A percentile compares a stretch with the other conserved stretches of the same genome.
These are phyloP conservation scores for Neonectria magnoliae DNA, from an alignment of 2,329 filamentous ascomycete species.

Conservation along the genomic window DNA sequence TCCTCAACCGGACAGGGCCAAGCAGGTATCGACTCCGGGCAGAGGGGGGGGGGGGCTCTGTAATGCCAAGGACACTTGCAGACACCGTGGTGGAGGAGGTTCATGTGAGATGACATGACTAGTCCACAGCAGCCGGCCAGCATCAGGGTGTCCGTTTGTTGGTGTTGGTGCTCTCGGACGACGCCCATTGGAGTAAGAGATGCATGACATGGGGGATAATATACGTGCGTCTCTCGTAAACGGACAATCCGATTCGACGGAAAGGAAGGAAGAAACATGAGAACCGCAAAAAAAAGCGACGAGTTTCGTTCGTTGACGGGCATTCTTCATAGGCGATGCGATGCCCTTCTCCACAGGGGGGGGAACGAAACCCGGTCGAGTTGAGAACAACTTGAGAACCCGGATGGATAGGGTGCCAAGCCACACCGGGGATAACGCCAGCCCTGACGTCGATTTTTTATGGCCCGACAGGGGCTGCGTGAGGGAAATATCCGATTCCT, in stretches of 20 bases:
- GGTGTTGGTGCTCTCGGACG: not conserved
- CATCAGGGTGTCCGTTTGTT: not conserved
- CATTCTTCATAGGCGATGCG: not conserved
- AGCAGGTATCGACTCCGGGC: not conserved
- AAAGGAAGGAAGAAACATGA: too few relatives aligned
- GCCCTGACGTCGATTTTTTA: not conserved
- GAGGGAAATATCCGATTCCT: not conserved
- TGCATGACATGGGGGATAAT: not conserved
- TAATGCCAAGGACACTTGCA: not conserved
- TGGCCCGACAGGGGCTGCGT: not conserved
- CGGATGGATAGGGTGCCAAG: conserved; percentile 34
- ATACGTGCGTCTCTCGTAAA: not conserved
- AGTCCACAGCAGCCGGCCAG: not conserved
- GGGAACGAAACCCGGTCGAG: not conserved
- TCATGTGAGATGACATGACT: conserved; percentile 22
- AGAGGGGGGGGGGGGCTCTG: not conserved
- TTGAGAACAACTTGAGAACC: conserved; percentile 31
- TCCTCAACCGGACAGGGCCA: conserved; percentile 16
- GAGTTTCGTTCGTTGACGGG: not conserved
- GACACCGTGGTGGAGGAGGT: conserved; percentile 3
- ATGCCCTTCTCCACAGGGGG: not conserved
- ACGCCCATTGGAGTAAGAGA: not conserved
- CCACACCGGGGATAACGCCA: not conserved
- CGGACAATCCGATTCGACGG: not conserved
- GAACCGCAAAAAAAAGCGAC: too few relatives aligned